These are phyloP conservation scores for Danielia reshetovae DNA, from an alignment of 805 yeast species.

Conservation along the genomic window DNA sequence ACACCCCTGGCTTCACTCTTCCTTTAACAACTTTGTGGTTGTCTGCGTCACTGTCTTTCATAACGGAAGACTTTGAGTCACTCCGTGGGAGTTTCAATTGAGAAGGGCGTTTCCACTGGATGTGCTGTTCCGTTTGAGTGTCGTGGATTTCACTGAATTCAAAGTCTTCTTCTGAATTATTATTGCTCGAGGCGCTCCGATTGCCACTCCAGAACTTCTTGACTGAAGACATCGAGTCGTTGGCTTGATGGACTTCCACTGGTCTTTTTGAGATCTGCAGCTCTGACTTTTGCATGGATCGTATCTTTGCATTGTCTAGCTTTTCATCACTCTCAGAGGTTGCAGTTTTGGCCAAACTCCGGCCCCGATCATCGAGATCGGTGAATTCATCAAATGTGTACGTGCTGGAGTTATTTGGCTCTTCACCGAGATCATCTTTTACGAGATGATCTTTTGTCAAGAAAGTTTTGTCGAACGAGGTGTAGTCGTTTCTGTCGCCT, in stretches of 20 bases:
- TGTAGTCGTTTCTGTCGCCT: constrained; percentile 8
- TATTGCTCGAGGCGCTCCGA: not conserved
- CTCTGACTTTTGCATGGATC: not conserved
- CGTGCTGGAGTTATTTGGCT: constrained; percentile 16
- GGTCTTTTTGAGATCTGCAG: too few species aligned
- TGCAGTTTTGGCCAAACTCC: not conserved
- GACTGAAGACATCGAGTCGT: constrained; percentile 12
- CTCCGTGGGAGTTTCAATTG: constrained; percentile 25
- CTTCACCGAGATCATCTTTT: not conserved
- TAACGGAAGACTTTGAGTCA: not conserved
- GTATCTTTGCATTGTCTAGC: not conserved
- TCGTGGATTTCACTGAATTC: not conserved
- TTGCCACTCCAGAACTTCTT: constrained; percentile 4
- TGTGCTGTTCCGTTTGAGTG: constrained; percentile 1
- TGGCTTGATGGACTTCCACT: not conserved
- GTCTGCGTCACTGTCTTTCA: not conserved
- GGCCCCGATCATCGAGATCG: constrained; percentile 10
- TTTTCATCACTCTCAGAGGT: not conserved
- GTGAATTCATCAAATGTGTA: constrained; percentile 33
- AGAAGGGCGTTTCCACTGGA: constrained; percentile 37
- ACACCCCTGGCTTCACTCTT: constrained; percentile 31
- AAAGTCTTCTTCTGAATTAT: not conserved
- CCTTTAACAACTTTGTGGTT: constrained; percentile 22
- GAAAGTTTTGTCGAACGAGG: constrained; percentile 9
- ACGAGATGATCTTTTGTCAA: not conserved